Percentiles rank a stretch among this genome's conserved stretches.
phyloP scores from a whole-genome alignment of 2,329 filamentous ascomycete genomes.

The Aureobasidium sp. region DNA sequence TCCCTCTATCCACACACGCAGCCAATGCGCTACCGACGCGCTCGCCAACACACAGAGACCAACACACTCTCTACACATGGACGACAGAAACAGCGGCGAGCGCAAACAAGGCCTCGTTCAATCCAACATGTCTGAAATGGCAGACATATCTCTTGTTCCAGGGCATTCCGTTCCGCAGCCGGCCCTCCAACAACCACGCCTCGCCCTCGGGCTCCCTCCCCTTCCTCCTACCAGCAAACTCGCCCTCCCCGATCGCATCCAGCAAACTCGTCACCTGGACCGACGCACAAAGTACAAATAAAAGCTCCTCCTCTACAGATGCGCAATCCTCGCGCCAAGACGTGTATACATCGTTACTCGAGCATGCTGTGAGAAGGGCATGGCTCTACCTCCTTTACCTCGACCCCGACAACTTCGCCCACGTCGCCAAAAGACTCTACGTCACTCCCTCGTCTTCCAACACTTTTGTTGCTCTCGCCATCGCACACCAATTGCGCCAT shows the following conservation, averaged over 20 bases:
- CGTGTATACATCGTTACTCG: slow-evolving; percentile 71
- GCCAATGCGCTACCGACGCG: slow-evolving; percentile 67
- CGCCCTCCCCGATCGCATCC: slow-evolving; percentile 45
- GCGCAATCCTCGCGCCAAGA: slow-evolving; percentile 43
- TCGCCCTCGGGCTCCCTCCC: slow-evolving; percentile 84
- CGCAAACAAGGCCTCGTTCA: slow-evolving; percentile 66
- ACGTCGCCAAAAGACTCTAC: slow-evolving; percentile 66
- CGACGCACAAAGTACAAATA: slow-evolving; percentile 18
- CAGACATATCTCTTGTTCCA: slow-evolving; percentile 85
- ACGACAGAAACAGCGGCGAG: slow-evolving; percentile 56
- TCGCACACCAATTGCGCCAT: slow-evolving; percentile 59
- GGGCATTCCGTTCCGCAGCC: slow-evolving; percentile 57
- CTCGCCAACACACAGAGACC: slow-evolving; percentile 40
- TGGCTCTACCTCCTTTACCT: slow-evolving; percentile 88
- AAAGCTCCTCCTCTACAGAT: neutral
- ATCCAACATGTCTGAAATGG: slow-evolving; percentile 92
- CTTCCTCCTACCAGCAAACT: slow-evolving; percentile 61
- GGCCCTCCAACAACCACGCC: slow-evolving; percentile 83
- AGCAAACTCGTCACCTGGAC: slow-evolving; percentile 65
- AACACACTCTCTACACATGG: slow-evolving; percentile 70
- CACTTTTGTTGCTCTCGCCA: slow-evolving; percentile 53
- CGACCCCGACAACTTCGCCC: slow-evolving; percentile 54
- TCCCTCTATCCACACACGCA: slow-evolving; percentile 71
- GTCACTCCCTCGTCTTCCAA: slow-evolving; percentile 56
- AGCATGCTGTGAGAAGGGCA: slow-evolving; percentile 71